Conservation (phyloP, 23 red algal genomes). For the Gracilaria vermiculophylla region DNA sequence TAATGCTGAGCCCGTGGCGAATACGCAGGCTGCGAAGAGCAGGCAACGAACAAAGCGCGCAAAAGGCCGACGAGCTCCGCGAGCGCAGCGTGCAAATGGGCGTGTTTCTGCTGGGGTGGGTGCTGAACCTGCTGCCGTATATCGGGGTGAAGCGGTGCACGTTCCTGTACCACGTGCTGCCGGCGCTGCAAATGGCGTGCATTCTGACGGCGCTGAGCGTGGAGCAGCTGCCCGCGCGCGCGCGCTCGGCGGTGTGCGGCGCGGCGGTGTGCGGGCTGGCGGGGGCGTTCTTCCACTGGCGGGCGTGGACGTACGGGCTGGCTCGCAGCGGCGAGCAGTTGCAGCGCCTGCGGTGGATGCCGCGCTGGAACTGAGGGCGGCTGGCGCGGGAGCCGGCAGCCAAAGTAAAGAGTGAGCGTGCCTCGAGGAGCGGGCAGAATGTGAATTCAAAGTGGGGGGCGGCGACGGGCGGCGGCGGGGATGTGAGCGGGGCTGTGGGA, state of each 20-base stretch:
- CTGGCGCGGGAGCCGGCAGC: no score
- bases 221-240: slow-evolving; percentile 3
- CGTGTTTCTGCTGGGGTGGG: slow-evolving; percentile 67
- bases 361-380: slow-evolving; percentile 67
- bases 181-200: slow-evolving; percentile 56
- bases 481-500: no score
- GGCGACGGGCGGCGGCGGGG: neutral
- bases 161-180: slow-evolving; percentile 95
- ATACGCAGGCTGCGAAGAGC: neutral
- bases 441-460: neutral
- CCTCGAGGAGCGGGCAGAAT: no score
- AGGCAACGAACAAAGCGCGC: neutral
- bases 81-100: neutral
- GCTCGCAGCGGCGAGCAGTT: slow-evolving; percentile 10
- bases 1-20: neutral
- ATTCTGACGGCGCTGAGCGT: slow-evolving; percentile 26
- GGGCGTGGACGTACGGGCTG: slow-evolving; percentile 90
- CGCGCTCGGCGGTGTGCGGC: neutral
- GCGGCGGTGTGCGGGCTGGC: slow-evolving; percentile 12
- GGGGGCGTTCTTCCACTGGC: slow-evolving; percentile 72
- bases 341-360: slow-evolving; percentile 56
- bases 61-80: neutral
- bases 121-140: slow-evolving; percentile 80
- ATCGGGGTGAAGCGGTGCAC: slow-evolving; percentile 76
- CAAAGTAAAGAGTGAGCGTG: no score